Conservation (phyloP, 768 basidiomycete species). For the Pulveroboletus frians region DNA sequence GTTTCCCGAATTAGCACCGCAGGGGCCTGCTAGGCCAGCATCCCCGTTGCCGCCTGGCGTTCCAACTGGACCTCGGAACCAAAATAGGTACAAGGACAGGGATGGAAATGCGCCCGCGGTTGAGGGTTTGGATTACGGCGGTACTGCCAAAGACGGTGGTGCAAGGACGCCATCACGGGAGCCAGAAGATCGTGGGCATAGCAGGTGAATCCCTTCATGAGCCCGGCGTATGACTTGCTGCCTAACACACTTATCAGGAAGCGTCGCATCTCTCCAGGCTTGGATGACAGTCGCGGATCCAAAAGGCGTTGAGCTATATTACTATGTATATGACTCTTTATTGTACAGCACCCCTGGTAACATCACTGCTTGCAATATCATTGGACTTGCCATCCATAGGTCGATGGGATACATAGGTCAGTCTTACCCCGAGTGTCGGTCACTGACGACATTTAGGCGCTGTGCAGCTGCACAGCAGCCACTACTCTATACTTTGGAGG, state of each 20-base stretch:
- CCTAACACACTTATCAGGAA: constrained; percentile 42
- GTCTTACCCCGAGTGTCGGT: background rate
- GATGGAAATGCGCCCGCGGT: constrained; percentile 82
- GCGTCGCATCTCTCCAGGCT: constrained; percentile 64
- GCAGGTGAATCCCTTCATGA: constrained; percentile 40
- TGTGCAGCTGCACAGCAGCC: too few species aligned
- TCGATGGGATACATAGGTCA: background rate
- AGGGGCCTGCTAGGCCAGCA: constrained; percentile 65
- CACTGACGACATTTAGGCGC: too few species aligned
- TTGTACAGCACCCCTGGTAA: constrained; percentile 21
- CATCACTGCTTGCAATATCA: constrained; percentile 7
- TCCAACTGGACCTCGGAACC: constrained; percentile 82
- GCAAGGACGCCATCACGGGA: constrained; percentile 58
- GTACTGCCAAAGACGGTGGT: constrained; percentile 41
- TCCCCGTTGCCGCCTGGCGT: constrained; percentile 84
- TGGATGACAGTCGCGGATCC: constrained; percentile 63
- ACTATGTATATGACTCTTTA: constrained; percentile 27
- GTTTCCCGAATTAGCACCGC: constrained; percentile 30
- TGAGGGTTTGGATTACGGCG: constrained; percentile 86
- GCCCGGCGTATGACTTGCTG: background rate
- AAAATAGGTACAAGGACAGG: constrained; percentile 87
- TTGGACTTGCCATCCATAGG: background rate
- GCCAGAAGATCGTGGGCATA: constrained; percentile 60
- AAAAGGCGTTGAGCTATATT: constrained; percentile 57
- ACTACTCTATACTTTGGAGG: too few species aligned